phyloP scores from a whole-genome alignment of 768 basidiomycete genomes.

The Rhizopogon salebrosus region DNA sequence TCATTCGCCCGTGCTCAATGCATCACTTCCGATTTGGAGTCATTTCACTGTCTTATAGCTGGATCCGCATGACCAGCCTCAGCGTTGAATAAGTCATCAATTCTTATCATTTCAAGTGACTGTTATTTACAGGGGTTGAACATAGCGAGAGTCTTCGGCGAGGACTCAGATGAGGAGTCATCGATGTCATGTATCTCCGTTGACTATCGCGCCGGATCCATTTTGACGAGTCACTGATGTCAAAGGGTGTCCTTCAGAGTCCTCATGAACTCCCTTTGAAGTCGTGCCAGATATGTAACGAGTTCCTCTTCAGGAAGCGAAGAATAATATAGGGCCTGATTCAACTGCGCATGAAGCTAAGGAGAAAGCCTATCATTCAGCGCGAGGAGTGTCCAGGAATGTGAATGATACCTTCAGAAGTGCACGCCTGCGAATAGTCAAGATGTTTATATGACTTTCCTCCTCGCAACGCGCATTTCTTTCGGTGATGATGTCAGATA shows the following conservation, averaged over 20 bases:
- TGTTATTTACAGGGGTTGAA: too few relatives aligned
- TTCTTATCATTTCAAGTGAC: too few relatives aligned
- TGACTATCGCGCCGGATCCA: not conserved
- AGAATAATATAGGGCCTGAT: slow-evolving; percentile 68
- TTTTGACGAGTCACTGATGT: not conserved
- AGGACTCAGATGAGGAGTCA: too few relatives aligned
- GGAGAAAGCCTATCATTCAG: not conserved
- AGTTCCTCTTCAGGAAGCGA: slow-evolving; percentile 70
- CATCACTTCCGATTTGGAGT: too few relatives aligned
- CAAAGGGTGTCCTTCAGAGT: slow-evolving; percentile 39
- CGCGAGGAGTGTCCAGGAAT: not conserved
- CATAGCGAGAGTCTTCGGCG: not conserved
- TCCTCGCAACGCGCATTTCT: slow-evolving; percentile 53
- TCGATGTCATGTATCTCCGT: not conserved
- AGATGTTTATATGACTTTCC: slow-evolving; percentile 56
- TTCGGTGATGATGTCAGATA: slow-evolving; percentile 54
- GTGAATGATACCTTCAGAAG: slow-evolving; percentile 51
- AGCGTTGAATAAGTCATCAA: too few relatives aligned
- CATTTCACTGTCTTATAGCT: too few relatives aligned
- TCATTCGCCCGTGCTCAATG: too few relatives aligned
- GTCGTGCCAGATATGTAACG: slow-evolving; percentile 53
- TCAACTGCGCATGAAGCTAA: slow-evolving; percentile 73
- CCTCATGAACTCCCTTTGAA: slow-evolving; percentile 67
- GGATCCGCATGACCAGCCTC: too few relatives aligned
- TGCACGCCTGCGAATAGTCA: slow-evolving; percentile 60